Base-by-base conservation (phyloP, 106 monocot species). In the Dendrobium catenatum region DNA sequence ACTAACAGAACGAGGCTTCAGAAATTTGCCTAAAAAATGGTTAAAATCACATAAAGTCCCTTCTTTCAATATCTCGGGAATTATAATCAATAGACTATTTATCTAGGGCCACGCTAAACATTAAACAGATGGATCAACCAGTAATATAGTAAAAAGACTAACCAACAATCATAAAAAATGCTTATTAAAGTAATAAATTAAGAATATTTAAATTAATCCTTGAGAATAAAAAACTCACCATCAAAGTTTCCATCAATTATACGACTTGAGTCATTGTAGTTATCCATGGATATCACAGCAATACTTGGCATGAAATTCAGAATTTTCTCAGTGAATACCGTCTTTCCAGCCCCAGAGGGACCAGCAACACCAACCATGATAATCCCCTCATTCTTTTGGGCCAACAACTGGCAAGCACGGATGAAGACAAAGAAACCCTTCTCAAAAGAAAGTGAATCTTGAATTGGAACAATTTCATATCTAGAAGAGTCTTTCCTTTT, bases 171-270 rank as follows among this genome's bases (percentile, higher is more conserved):
- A 27, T 26, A 10, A 27, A 70, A 15, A 70, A 70, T 37, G 2
- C 3, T 61, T 27, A 19, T 19, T 48, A 54, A 46, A 54, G 64
- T 70, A 66, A 47, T 6, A n/a, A 49, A 82, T 48, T 29, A 49
- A 67, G 27, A 85, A 68, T 42, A 43, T 13, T 70, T 11, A 70
- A 5, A 70, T 68, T 31, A 5, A 26, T 22, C 17, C 26, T 48
- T 73, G 27, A n/a, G 31, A 76, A 58, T 79, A 15, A 19, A 70
- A 48, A 75, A 73, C 18, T 87, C 88, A 98, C 98, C 98, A 87
- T 98, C 98, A 79, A 95, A 98, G 81, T 98, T 98, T 43, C 98
- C 98, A 83, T 98, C 98, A 80, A 98, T 80, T 20, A 98, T 89
- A 10, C 98, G 95, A 84, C 93, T 98, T 47, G 98, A 58, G 80